These are phyloP conservation scores for Sanghuangporus sanghuang DNA, from an alignment of 1,284 basidiomycete genomes.

Conservation along the genomic window DNA sequence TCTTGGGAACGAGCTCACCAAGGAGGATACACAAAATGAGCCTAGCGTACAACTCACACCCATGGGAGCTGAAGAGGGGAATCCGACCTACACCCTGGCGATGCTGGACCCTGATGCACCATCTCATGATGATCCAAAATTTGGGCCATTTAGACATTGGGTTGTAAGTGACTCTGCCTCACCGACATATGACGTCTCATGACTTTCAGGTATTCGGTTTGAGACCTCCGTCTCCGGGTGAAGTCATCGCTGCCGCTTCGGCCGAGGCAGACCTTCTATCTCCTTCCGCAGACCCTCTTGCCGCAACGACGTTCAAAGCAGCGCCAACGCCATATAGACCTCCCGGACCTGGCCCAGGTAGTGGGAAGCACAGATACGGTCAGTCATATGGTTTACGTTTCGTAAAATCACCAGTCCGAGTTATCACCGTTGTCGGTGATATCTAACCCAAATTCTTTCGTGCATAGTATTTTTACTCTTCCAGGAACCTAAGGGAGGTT, in stretches of 20 bases:
- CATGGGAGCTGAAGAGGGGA: slow-evolving; percentile 25
- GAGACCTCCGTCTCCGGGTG: slow-evolving; percentile 34
- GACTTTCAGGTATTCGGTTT: slow-evolving; percentile 49
- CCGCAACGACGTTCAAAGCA: slow-evolving; percentile 39
- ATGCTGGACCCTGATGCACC: slow-evolving; percentile 71
- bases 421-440: background rate
- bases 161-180: slow-evolving; percentile 39
- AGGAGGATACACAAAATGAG: slow-evolving; percentile 44
- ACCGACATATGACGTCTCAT: background rate
- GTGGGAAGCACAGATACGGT: slow-evolving; percentile 59
- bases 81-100: slow-evolving; percentile 52
- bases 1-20: slow-evolving; percentile 44
- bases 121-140: slow-evolving; percentile 47
- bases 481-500: slow-evolving; percentile 44
- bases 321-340: slow-evolving; percentile 53
- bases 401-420: background rate
- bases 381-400: slow-evolving; percentile 10
- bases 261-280: slow-evolving; percentile 1
- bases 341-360: slow-evolving; percentile 51
- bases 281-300: slow-evolving; percentile 19
- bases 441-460: slow-evolving; percentile 1
- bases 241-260: slow-evolving; percentile 13
- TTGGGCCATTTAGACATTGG: slow-evolving; percentile 61
- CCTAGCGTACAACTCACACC: slow-evolving; percentile 48
- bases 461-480: slow-evolving; percentile 51